These are phyloP conservation scores for Clavulina sp. DNA, from an alignment of 768 basidiomycete species.

Conservation along the genomic window DNA sequence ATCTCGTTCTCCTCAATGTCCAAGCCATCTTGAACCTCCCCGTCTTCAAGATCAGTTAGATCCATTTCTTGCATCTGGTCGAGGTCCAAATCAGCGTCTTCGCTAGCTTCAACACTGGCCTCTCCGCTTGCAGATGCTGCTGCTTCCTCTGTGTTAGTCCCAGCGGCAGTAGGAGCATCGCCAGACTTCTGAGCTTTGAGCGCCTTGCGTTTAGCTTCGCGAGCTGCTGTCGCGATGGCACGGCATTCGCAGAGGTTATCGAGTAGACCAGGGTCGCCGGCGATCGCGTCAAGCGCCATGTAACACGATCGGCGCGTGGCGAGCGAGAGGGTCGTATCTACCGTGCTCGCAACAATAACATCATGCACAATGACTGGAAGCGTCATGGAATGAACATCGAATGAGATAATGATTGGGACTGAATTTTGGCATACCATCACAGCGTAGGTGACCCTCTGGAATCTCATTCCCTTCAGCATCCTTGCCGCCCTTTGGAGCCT, in stretches of 20 bases:
- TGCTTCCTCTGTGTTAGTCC: too few species aligned
- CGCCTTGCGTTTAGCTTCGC: too few species aligned
- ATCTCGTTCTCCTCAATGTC: too few species aligned
- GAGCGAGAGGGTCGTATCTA: slow-evolving; percentile 26
- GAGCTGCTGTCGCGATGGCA: slow-evolving; percentile 19
- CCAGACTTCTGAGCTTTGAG: too few species aligned
- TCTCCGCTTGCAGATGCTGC: too few species aligned
- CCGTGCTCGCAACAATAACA: slow-evolving; percentile 39
- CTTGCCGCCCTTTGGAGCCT: slow-evolving; percentile 16
- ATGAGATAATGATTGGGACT: slow-evolving; percentile 1
- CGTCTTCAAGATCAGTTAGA: too few species aligned
- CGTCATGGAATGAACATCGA: neutral
- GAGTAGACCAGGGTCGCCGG: slow-evolving; percentile 46
- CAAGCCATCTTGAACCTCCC: too few species aligned
- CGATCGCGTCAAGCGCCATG: slow-evolving; percentile 50
- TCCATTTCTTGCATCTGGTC: too few species aligned
- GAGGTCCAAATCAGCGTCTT: too few species aligned
- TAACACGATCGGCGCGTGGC: slow-evolving; percentile 34
- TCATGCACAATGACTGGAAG: slow-evolving; percentile 51
- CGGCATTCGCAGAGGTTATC: slow-evolving; percentile 52
- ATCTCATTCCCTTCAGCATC: slow-evolving; percentile 12
- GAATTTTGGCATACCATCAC: slow-evolving; percentile 36
- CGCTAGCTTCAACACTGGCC: too few species aligned
- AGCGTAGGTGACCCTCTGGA: slow-evolving; percentile 20
- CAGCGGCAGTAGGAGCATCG: too few species aligned